Evolutionary conservation across 148 eudicot genomes (phyloP), one percentile per base, ranked within the genome.

Genomic region (Beta vulgaris): DNA sequence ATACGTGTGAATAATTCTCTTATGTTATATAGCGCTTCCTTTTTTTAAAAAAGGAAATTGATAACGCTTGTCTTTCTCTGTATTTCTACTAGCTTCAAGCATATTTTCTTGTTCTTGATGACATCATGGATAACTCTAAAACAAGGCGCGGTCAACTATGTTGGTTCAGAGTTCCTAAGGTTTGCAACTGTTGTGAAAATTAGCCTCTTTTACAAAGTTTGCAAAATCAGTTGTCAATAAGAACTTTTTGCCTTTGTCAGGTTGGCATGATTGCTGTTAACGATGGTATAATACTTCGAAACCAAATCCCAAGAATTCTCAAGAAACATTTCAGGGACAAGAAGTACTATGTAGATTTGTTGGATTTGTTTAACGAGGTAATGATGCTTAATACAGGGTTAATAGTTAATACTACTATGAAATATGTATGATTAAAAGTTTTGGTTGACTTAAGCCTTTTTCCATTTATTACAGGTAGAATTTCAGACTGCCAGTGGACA

Each of bases 281-380:
- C 79, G 98, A 96, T 73, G 99, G 94, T 43, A 68, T 96, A 26
- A 28, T 96, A 25, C 99, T 96, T 72, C 94, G 98, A 29, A 91
- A 91, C 71, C 99, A 96, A 55, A 89, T 96, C 63, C 91, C 92
- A 4, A 87, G 97, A 78, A 89, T 96, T 74, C 88, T 96, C 71
- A 96, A 86, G 80, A 92, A 92, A 36, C 89, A 96, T 84, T 96
- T 96, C 77, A 85, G 88, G 73, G 82, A 65, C 76, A 92, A 87
- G 80, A 86, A 86, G 80, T 96, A 88, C 77, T 96, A 96, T 72
- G 94, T 96, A 19, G 94, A 96, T 76, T 85, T 96, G 77, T 66
- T 96, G 64, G 99, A 92, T 85, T 84, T 96, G 68, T 96, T 96
- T 77, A 96, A 91, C 35, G 99, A 96, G 99, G 99, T 96, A 78